These are phyloP conservation scores for Aphanocladium album DNA, from an alignment of 2,329 filamentous ascomycete species.

Conservation along the genomic window DNA sequence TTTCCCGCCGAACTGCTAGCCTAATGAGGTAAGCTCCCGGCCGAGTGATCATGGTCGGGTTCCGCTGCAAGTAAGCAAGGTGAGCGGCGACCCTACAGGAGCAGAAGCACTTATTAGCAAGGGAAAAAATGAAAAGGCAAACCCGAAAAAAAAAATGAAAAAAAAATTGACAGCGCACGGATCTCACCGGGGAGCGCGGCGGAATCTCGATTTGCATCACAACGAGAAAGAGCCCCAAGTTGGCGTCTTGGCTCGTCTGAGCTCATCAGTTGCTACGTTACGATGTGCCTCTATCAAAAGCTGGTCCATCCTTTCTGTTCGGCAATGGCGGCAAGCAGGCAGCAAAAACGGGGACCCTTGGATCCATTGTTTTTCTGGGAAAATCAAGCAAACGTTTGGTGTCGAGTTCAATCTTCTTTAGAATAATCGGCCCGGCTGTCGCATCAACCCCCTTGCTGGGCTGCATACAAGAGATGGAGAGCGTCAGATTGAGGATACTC, in stretches of 20 bases:
- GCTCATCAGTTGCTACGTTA: neutral
- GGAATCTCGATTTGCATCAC: neutral
- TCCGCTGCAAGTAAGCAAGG: neutral
- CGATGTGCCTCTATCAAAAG: neutral
- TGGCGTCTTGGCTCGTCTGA: neutral
- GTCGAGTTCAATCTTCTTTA: neutral
- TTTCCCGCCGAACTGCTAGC: neutral
- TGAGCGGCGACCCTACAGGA: neutral
- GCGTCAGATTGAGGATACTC: neutral
- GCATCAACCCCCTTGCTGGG: neutral
- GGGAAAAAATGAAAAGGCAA: no score
- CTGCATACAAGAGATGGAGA: neutral
- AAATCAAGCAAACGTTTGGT: neutral
- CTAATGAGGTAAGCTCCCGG: neutral
- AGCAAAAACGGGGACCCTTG: neutral
- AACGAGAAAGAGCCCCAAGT: neutral
- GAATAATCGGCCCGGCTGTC: neutral
- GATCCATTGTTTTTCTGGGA: neutral
- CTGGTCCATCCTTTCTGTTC: neutral
- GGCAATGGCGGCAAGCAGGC: neutral
- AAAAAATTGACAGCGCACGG: neutral
- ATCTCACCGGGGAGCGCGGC: neutral
- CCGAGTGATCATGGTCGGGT: neutral
- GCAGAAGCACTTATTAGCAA: neutral
- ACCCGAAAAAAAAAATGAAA: neutral